Conservation (phyloP, 2,329 filamentous ascomycete genomes). For the Blumeriella jaapii region DNA sequence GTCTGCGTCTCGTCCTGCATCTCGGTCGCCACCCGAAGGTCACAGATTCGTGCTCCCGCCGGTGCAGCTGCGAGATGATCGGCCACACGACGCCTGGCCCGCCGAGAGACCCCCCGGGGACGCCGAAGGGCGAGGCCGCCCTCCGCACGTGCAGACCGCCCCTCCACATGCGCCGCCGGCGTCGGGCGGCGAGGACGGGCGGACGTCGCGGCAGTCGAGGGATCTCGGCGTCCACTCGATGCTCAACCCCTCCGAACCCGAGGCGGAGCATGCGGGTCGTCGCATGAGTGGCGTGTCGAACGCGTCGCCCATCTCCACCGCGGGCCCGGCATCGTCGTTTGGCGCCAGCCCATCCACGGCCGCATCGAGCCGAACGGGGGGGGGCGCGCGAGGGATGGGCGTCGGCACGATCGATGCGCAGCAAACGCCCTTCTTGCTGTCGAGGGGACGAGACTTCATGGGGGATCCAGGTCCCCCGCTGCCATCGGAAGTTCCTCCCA, state of each 20-base stretch:
- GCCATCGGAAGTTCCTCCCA: constrained; percentile 32
- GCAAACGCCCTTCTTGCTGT: constrained; percentile 35
- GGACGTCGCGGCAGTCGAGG: constrained; percentile 20
- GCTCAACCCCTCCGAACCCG: constrained; percentile 27
- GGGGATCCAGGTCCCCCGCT: constrained; percentile 30
- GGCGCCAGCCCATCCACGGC: constrained; percentile 17
- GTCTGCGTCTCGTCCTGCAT: constrained; percentile 43
- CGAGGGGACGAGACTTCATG: constrained; percentile 31
- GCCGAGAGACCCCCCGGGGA: constrained; percentile 19
- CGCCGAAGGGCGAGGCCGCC: constrained; percentile 14
- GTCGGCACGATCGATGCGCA: constrained; percentile 38
- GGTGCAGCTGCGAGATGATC: constrained; percentile 27
- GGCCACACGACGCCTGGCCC: constrained; percentile 17
- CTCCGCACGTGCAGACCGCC: constrained; percentile 16
- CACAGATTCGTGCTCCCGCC: constrained; percentile 26
- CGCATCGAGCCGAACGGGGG: constrained; percentile 39
- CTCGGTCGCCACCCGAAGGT: constrained; percentile 31
- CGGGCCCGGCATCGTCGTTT: constrained; percentile 16
- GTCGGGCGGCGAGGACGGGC: constrained; percentile 18
- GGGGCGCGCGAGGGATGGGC: constrained; percentile 33
- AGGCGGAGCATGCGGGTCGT: constrained; percentile 13
- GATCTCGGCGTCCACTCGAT: constrained; percentile 28
- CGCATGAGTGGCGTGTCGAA: constrained; percentile 15
- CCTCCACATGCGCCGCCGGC: constrained; percentile 15
- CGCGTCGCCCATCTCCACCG: constrained; percentile 18